Base-by-base conservation (phyloP, 441 rosid genomes). In the Erodium chrysanthum region DNA sequence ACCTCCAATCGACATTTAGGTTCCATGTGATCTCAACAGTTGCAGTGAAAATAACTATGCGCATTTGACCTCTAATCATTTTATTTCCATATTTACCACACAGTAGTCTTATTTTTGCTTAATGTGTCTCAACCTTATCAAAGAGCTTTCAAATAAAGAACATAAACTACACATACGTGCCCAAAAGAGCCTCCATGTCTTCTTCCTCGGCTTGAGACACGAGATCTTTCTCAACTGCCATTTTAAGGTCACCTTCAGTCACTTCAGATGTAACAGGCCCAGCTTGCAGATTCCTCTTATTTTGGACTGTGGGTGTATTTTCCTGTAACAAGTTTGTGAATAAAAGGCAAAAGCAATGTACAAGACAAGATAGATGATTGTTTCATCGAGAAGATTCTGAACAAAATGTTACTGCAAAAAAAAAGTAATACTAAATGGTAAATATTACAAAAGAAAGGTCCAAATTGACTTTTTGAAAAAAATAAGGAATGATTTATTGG, bases 181-280 rank as follows among this genome's bases (percentile, higher is more conserved):
- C 91, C 70, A 94, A 80, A 70, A 94, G 94, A 76, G 96, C 96
- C 81, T 94, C 99, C 96, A 90, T 88, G 75, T 94, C 97, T 81
- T 91, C 97, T 82, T 95, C 98, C 84, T 92, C 98, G 0, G 88
- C 96, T 78, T 95, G 99, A 71, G 98, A 92, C 72, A 95, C 99
- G 37, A 95, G 84, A 69, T 92, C 99, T 70, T 78, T 89, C 81
- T 95, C 98, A 76, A 95, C 93, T 71, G 88, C 86, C 72, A 95
- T 98, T 81, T 90, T 84, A 81, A 90, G 64, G 65, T 88, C 97
- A 70, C 78, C 82, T 81, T 86, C 95, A 67, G 83, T 74, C 65
- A 76, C 85, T 64, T 82, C 46, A 82, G 82, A 82, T 70, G 67
- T 76, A 74, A 84, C 84, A 74, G 91, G 92, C 76, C 86, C 96